Percentiles rank a stretch among this genome's conserved stretches.
Evolutionary conservation across 192 early-diverging fungal species (phyloP).

Genomic region (Rhizoclosmatium globosum): DNA sequence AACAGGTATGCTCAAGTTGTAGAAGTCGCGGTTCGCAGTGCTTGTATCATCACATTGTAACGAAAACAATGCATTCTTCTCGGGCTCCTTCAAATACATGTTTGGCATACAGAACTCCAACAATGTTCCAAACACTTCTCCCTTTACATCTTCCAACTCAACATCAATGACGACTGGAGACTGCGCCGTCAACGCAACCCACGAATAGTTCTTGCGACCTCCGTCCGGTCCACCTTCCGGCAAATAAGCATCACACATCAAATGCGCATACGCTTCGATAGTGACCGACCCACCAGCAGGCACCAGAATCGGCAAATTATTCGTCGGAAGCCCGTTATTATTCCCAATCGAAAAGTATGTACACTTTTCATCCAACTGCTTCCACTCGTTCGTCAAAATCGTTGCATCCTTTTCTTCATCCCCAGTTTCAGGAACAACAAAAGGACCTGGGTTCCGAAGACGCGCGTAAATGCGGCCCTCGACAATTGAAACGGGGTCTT

Average conservation of each 20-base stretch:
- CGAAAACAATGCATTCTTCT: not conserved
- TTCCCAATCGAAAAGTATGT: not conserved
- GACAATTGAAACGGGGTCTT: conserved; percentile 1
- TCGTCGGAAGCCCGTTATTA: not conserved
- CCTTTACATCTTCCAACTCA: conserved; percentile 32
- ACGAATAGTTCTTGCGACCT: conserved; percentile 10
- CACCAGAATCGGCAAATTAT: not conserved
- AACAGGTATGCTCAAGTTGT: not conserved
- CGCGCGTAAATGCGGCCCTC: conserved; percentile 10
- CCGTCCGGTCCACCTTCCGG: not conserved
- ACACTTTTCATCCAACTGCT: not conserved
- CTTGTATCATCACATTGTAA: not conserved
- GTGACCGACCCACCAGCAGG: not conserved
- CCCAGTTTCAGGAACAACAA: conserved; percentile 2
- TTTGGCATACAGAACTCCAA: conserved; percentile 16
- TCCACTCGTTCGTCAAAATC: conserved; percentile 15
- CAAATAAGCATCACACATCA: not conserved
- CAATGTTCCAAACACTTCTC: conserved; percentile 25
- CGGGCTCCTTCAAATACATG: not conserved
- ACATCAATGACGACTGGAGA: conserved; percentile 31
- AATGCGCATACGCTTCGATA: not conserved
- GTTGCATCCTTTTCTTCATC: not conserved
- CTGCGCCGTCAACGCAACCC: conserved; percentile 9
- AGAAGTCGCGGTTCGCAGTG: not conserved
- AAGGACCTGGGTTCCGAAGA: not conserved